A percentile compares a stretch with the other conserved stretches of the same genome.
phyloP scores from a whole-genome alignment of 164 flowering plant genomes.

The Annona squamosa region DNA sequence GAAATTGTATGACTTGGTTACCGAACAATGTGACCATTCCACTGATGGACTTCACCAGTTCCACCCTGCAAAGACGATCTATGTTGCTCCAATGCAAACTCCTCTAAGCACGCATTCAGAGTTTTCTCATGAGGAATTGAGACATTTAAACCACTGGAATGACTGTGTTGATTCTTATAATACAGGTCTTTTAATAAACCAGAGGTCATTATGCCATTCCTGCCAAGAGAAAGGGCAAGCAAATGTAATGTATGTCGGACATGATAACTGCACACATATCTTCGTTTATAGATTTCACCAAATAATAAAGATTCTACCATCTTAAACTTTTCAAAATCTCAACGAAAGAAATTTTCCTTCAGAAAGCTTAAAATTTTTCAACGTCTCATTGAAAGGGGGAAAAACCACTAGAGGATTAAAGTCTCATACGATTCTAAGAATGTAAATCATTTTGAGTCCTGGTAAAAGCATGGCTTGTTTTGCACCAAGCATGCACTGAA shows the following conservation, averaged over 20 bases:
- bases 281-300: too few species aligned
- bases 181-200: conserved; percentile 35
- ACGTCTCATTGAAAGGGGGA: too few species aligned
- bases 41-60: conserved; percentile 42
- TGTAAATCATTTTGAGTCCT: too few species aligned
- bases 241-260: background rate
- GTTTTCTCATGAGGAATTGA: conserved; percentile 19
- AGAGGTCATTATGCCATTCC: conserved; percentile 40
- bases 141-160: background rate
- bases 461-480: too few species aligned
- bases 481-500: too few species aligned
- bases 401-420: too few species aligned
- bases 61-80: conserved; percentile 37
- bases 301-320: too few species aligned
- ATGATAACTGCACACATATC: background rate
- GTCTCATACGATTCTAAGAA: too few species aligned
- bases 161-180: conserved; percentile 22
- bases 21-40: conserved; percentile 69
- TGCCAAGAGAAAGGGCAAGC: conserved; percentile 10
- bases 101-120: conserved; percentile 26
- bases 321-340: too few species aligned
- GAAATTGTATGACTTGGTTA: conserved; percentile 13
- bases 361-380: too few species aligned
- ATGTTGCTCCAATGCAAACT: conserved; percentile 58
- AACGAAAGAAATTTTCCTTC: too few species aligned